phyloP scores from a whole-genome alignment of 2,329 filamentous ascomycete genomes.

The Lasiodiplodia hormozganensis region DNA sequence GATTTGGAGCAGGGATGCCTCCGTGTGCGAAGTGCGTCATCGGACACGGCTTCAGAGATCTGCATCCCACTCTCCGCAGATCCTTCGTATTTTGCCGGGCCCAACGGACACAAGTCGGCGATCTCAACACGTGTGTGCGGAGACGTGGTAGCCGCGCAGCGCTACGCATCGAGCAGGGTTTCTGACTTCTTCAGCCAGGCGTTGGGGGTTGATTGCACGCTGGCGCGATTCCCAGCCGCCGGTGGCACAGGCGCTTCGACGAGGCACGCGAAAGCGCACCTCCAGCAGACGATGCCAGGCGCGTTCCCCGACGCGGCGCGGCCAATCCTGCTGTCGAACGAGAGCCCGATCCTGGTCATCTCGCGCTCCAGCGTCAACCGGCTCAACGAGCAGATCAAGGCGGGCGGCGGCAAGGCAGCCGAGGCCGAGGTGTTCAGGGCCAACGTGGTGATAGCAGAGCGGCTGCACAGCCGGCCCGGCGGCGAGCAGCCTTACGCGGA shows the following conservation, averaged over 20 bases:
- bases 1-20: constrained; percentile 74
- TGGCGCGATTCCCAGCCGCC: constrained; percentile 79
- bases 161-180: constrained; percentile 71
- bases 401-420: constrained; percentile 68
- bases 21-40: constrained; percentile 56
- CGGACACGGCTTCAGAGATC: constrained; percentile 42
- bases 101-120: constrained; percentile 44
- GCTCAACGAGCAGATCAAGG: constrained; percentile 75
- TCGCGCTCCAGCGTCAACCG: constrained; percentile 79
- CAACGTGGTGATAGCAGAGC: constrained; percentile 76
- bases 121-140: constrained; percentile 75
- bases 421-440: constrained; percentile 81
- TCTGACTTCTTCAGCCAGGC: constrained; percentile 78
- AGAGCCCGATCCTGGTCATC: constrained; percentile 89
- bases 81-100: constrained; percentile 61
- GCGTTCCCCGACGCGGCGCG: constrained; percentile 61
- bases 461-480: constrained; percentile 50
- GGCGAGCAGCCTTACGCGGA: constrained; percentile 73
- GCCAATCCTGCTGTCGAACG: constrained; percentile 84
- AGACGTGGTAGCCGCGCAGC: constrained; percentile 73
- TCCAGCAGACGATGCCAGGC: constrained; percentile 65
- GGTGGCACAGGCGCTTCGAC: constrained; percentile 61
- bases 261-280: constrained; percentile 74
- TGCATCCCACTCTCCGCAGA: constrained; percentile 70
- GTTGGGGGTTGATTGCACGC: constrained; percentile 78